Percentiles rank a stretch among this genome's conserved stretches.
Conservation (phyloP, 352 stramenopile genomes). For the Albugo candida region DNA sequence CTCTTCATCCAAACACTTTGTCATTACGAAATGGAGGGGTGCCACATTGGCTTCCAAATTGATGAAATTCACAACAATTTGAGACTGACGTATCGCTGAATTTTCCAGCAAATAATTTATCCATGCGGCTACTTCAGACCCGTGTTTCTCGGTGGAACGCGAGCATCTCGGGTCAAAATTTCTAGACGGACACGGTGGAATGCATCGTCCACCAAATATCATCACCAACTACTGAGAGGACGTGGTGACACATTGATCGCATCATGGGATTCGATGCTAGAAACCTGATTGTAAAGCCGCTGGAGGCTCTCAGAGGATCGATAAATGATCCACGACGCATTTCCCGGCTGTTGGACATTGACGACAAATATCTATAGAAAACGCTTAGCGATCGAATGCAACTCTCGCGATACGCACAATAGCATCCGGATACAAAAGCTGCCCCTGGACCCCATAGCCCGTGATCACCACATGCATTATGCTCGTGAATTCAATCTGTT, state of each 20-base stretch:
- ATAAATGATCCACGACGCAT: constrained; percentile 55
- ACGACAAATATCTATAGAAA: constrained; percentile 35
- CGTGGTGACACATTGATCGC: neutral
- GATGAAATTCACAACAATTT: constrained; percentile 69
- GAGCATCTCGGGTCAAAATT: constrained; percentile 41
- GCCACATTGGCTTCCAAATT: constrained; percentile 56
- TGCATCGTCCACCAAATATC: constrained; percentile 33
- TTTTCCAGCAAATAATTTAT: constrained; percentile 64
- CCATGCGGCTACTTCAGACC: constrained; percentile 59
- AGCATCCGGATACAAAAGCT: no score
- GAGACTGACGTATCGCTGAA: constrained; percentile 59
- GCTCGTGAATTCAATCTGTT: no score
- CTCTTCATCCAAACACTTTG: neutral
- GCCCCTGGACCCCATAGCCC: no score
- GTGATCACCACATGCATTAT: no score
- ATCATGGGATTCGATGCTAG: neutral
- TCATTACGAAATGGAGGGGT: neutral
- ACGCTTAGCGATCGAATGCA: no score
- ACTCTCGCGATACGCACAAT: no score
- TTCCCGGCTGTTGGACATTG: constrained; percentile 48
- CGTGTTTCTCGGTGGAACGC: constrained; percentile 48
- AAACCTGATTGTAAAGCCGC: constrained; percentile 37
- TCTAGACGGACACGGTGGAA: constrained; percentile 31
- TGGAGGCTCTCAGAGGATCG: constrained; percentile 54
- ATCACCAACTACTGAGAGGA: constrained; percentile 18